phyloP scores from a whole-genome alignment of 2,329 filamentous ascomycete species.

The Ophiostoma novo-ulmi region DNA sequence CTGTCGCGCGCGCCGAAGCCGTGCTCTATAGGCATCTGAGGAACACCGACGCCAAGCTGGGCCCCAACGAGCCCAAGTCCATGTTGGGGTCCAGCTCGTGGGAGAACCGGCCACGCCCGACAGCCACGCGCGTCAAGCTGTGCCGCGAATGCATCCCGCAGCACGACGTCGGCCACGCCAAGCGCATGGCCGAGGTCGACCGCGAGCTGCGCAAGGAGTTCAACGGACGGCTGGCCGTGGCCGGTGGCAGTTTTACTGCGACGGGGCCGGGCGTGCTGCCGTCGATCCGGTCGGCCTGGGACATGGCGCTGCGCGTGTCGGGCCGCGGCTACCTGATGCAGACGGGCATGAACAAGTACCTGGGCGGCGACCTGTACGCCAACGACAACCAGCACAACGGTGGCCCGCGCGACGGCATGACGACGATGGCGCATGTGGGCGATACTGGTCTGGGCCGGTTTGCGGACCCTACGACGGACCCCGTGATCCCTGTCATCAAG shows the following conservation, averaged over 20 bases:
- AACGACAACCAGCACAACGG: background rate
- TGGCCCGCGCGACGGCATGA: constrained; percentile 11
- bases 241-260: constrained; percentile 49
- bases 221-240: constrained; percentile 59
- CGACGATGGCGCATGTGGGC: constrained; percentile 26
- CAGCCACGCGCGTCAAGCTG: constrained; percentile 49
- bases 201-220: constrained; percentile 52
- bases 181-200: constrained; percentile 55
- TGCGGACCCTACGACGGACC: constrained; percentile 18
- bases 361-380: constrained; percentile 10
- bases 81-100: background rate
- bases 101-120: background rate
- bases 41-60: background rate
- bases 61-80: background rate
- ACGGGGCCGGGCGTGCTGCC: constrained; percentile 49
- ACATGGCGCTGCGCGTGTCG: constrained; percentile 40
- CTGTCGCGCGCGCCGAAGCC: constrained; percentile 61
- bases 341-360: constrained; percentile 8
- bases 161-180: constrained; percentile 72
- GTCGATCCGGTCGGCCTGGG: constrained; percentile 47
- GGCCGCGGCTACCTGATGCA: constrained; percentile 25
- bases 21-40: constrained; percentile 68
- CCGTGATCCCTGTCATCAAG: constrained; percentile 12
- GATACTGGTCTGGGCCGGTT: constrained; percentile 29
- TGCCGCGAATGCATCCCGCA: constrained; percentile 79